A percentile compares a stretch with the other conserved stretches of the same genome.
Conservation (phyloP, 805 yeast genomes). For the Hanseniaspora hatyaiensis region DNA sequence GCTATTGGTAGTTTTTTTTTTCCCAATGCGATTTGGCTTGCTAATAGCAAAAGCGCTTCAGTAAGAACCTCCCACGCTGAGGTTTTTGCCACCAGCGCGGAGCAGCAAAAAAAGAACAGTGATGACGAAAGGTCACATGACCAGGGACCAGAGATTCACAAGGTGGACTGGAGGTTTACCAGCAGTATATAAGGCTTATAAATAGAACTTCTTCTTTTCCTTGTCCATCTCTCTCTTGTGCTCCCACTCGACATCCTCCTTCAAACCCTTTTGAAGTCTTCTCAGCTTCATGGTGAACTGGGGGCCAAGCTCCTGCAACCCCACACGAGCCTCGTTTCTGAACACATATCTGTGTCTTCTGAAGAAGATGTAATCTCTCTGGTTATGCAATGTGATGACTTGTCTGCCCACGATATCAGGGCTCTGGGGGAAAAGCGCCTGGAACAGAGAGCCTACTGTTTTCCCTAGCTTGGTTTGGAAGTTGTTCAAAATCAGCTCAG, state of each 20-base stretch:
- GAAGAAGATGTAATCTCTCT: constrained; percentile 88
- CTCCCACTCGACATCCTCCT: constrained; percentile 92
- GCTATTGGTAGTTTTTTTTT: background rate
- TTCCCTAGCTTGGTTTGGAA: constrained; percentile 87
- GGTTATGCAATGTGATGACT: constrained; percentile 90
- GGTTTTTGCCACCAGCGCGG: no score
- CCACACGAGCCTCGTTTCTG: constrained; percentile 81
- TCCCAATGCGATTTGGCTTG: background rate
- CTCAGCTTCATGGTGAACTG: constrained; percentile 84
- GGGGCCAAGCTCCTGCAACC: constrained; percentile 92
- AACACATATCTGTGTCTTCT: constrained; percentile 89
- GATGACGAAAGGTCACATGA: no score
- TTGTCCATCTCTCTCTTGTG: constrained; percentile 93
- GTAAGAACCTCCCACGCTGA: background rate
- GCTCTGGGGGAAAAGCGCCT: constrained; percentile 77
- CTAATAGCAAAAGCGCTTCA: background rate
- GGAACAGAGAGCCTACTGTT: constrained; percentile 85
- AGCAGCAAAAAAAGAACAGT: no score
- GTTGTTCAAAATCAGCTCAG: constrained; percentile 84
- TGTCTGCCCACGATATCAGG: constrained; percentile 95
- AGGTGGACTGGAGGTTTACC: background rate
- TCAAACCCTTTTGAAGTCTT: constrained; percentile 81
- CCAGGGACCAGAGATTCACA: no score
- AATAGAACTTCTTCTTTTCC: constrained; percentile 83
- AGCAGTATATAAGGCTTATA: constrained; percentile 31